Percentiles rank a stretch among this genome's conserved stretches.
Conservation (phyloP, 1,284 basidiomycete species). For the Puccinia polysora region DNA sequence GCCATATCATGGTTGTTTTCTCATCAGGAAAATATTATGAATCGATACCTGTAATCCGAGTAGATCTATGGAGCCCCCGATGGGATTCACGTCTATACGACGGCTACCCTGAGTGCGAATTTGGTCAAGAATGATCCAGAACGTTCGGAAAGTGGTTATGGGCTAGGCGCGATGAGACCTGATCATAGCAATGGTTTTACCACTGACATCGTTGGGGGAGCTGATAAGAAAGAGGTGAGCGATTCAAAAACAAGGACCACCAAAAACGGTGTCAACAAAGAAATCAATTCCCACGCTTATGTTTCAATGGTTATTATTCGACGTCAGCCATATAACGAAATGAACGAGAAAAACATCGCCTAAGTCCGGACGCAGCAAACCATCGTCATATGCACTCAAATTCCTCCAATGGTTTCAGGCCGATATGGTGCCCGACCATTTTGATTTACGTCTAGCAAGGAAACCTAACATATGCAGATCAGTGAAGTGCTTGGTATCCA, state of each 20-base stretch:
- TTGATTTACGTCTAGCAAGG: too few relatives aligned
- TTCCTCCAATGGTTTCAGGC: too few relatives aligned
- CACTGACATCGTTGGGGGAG: constrained; percentile 27
- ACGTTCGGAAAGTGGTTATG: background rate
- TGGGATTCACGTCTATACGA: constrained; percentile 30
- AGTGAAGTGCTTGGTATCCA: too few relatives aligned
- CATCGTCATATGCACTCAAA: too few relatives aligned
- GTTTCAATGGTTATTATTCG: too few relatives aligned
- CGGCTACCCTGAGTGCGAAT: constrained; percentile 25
- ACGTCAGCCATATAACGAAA: constrained; percentile 3
- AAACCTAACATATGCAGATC: too few relatives aligned
- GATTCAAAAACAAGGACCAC: too few relatives aligned
- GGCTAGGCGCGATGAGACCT: background rate
- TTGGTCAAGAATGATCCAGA: background rate
- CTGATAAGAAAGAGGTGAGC: background rate
- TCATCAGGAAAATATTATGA: background rate
- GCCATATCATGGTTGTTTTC: background rate
- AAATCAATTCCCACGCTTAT: background rate
- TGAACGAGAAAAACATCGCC: constrained; percentile 5
- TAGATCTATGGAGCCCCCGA: background rate
- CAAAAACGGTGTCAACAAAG: background rate
- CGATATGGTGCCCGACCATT: too few relatives aligned
- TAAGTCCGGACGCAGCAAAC: too few relatives aligned
- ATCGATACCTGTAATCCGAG: background rate
- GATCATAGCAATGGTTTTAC: constrained; percentile 34